A percentile compares a stretch with the other conserved stretches of the same genome.
These are phyloP conservation scores for Psilocybe mexicana DNA, from an alignment of 1,284 basidiomycete genomes.

Conservation along the genomic window DNA sequence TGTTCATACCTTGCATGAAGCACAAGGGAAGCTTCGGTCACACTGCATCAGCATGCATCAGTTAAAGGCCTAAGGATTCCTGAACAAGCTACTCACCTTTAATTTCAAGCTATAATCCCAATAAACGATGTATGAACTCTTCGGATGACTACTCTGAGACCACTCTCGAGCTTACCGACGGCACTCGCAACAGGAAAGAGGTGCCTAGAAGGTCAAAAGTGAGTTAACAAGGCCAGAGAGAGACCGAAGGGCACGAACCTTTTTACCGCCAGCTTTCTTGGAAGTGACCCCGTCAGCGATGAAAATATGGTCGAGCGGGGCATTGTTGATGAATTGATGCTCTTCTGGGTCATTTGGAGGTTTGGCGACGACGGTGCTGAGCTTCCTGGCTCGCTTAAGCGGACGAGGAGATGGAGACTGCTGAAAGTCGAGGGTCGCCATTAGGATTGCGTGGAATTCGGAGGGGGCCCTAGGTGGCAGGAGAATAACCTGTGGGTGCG, in stretches of 20 bases:
- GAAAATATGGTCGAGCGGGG: conserved; percentile 41
- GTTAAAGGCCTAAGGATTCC: conserved; percentile 8
- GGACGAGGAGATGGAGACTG: conserved; percentile 29
- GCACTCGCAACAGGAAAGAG: conserved; percentile 57
- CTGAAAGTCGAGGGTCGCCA: conserved; percentile 26
- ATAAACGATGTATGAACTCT: not conserved
- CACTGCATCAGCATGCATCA: conserved; percentile 37
- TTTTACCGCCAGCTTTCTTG: conserved; percentile 35
- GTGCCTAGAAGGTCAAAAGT: conserved; percentile 29
- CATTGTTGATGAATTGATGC: conserved; percentile 22
- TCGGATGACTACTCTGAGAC: conserved; percentile 5
- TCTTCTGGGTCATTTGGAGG: conserved; percentile 23
- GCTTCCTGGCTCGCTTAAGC: conserved; percentile 36
- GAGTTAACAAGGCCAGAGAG: not conserved
- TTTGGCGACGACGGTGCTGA: conserved; percentile 21
- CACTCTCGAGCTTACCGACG: conserved; percentile 40
- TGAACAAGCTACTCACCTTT: conserved; percentile 21
- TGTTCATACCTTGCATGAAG: conserved; percentile 40
- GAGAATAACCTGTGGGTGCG: conserved; percentile 27
- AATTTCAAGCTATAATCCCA: conserved; percentile 23
- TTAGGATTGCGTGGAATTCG: conserved; percentile 37
- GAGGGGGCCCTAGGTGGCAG: conserved; percentile 36
- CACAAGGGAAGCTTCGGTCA: conserved; percentile 57
- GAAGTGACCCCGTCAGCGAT: conserved; percentile 33
- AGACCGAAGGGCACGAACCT: conserved; percentile 23